Conservation (phyloP, 306 rosid species). For the Rosa chinensis region DNA sequence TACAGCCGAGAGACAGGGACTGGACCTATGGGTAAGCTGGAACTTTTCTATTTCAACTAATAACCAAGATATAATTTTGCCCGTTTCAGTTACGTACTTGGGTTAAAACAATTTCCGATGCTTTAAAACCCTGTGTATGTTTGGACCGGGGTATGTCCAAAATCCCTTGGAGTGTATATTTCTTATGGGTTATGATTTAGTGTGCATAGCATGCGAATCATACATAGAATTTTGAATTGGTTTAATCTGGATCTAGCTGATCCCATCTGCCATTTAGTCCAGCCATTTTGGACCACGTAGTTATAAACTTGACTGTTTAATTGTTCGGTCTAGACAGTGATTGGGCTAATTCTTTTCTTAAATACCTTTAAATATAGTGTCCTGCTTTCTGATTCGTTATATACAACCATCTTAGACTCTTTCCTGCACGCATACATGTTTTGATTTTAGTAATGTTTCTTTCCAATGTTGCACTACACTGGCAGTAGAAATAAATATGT, state of each 20-base stretch:
- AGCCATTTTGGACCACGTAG: not conserved
- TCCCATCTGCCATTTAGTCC: not conserved
- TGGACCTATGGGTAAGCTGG: conserved; percentile 92
- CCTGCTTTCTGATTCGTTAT: not conserved
- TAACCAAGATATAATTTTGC: not conserved
- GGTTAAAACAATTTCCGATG: not conserved
- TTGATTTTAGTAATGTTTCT: not conserved
- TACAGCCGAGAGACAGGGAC: conserved; percentile 84
- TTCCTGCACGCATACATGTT: not conserved
- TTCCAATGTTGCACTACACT: not conserved
- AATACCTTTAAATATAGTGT: not conserved
- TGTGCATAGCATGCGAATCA: not conserved
- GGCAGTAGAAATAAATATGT: not conserved
- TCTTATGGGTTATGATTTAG: not conserved
- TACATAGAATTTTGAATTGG: not conserved
- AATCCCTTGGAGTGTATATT: not conserved
- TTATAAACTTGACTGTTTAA: not conserved
- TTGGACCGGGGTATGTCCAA: not conserved
- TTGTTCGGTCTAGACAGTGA: not conserved
- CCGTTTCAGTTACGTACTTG: not conserved
- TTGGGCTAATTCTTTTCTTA: not conserved
- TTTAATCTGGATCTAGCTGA: not conserved
- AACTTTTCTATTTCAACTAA: conserved; percentile 7
- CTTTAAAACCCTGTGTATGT: not conserved
- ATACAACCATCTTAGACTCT: not conserved